These are phyloP conservation scores for Aspergillus sp. DNA, from an alignment of 2,329 filamentous ascomycete species.

Conservation along the genomic window DNA sequence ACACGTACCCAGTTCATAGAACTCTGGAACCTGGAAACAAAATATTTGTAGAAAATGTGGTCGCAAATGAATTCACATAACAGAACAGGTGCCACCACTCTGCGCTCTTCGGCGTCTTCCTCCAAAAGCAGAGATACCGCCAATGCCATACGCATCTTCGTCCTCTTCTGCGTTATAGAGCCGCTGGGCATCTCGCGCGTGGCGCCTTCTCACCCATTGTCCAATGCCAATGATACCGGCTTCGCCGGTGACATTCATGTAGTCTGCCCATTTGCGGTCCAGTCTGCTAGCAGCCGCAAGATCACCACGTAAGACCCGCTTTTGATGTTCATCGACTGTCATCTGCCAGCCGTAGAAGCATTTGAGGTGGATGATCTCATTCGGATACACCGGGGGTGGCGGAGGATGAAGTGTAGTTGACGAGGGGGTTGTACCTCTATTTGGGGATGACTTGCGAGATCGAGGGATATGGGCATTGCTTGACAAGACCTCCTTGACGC, in stretches of 20 bases:
- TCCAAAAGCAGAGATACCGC: conserved; percentile 31
- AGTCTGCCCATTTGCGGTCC: conserved; percentile 85
- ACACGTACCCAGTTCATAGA: too few relatives aligned
- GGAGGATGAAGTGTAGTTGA: conserved; percentile 18
- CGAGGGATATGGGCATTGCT: conserved; percentile 69
- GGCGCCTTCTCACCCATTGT: conserved; percentile 60
- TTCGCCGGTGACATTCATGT: conserved; percentile 87
- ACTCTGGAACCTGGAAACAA: not conserved
- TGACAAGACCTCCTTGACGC: conserved; percentile 75
- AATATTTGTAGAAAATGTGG: not conserved
- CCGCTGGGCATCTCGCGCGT: conserved; percentile 72
- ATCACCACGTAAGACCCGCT: conserved; percentile 71
- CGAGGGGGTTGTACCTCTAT: conserved; percentile 16
- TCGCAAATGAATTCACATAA: conserved; percentile 49
- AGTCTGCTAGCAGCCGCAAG: conserved; percentile 65
- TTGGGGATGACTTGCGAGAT: conserved; percentile 26
- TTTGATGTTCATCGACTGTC: conserved; percentile 88
- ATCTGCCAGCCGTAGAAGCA: conserved; percentile 95
- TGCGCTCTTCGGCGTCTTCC: conserved; percentile 54
- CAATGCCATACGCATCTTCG: conserved; percentile 33
- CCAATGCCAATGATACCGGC: conserved; percentile 56
- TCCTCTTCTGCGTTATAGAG: conserved; percentile 76
- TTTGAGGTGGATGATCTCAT: conserved; percentile 76
- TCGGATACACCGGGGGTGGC: conserved; percentile 47
- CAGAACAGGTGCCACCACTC: conserved; percentile 50